A percentile compares a stretch with the other conserved stretches of the same genome.
Evolutionary conservation across 208 protist species (phyloP).

Genomic region (Entamoeba invadens): DNA sequence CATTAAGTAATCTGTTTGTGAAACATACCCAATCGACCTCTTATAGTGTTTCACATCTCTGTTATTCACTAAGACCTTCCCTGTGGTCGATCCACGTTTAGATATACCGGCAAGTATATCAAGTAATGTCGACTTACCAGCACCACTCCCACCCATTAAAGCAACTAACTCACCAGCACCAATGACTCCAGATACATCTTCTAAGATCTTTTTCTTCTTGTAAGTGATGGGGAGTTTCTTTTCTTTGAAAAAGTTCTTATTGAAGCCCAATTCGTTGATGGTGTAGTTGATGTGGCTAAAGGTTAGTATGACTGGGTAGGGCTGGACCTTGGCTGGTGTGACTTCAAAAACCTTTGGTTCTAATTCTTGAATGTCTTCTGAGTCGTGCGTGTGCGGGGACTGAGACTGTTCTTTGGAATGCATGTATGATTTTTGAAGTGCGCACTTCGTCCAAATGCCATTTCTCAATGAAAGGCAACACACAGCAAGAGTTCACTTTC

Average conservation of each 20-base stretch:
- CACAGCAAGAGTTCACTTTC: too few species aligned
- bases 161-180: not conserved
- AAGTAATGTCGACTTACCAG: not conserved
- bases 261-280: not conserved
- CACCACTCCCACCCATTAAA: not conserved
- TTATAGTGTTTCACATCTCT: not conserved
- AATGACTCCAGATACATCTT: not conserved
- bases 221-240: not conserved
- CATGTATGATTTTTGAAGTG: too few species aligned
- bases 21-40: not conserved
- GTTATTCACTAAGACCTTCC: not conserved
- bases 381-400: too few species aligned
- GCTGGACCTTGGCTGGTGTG: not conserved
- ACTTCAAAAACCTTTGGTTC: too few species aligned
- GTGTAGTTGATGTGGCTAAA: not conserved
- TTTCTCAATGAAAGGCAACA: too few species aligned
- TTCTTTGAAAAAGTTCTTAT: not conserved
- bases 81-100: not conserved
- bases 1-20: not conserved
- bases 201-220: not conserved
- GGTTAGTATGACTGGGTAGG: not conserved
- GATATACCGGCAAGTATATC: not conserved
- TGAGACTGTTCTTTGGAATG: too few species aligned
- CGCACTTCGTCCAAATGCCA: too few species aligned
- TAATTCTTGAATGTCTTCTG: too few species aligned